phyloP scores from a whole-genome alignment of 305 asterid genomes.

The Coffea humblotiana region DNA sequence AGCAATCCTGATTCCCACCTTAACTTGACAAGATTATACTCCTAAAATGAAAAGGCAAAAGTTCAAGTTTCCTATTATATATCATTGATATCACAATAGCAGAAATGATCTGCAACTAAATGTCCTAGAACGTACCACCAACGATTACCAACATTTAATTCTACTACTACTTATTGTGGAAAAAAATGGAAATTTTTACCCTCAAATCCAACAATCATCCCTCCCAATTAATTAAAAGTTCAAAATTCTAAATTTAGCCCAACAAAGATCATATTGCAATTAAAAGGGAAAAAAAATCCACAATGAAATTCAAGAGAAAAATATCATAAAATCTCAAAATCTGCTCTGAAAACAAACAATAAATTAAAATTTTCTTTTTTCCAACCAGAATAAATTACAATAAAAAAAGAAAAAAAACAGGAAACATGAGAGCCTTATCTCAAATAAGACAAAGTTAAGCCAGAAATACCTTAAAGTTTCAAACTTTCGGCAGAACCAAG shows the following conservation, averaged over 20 bases:
- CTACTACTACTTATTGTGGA: neutral
- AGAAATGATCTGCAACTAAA: neutral
- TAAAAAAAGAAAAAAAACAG: neutral
- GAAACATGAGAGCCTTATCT: conserved; percentile 17
- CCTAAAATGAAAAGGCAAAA: neutral
- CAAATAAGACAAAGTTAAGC: conserved; percentile 13
- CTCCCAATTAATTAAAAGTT: neutral
- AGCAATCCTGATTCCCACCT: conserved; percentile 6
- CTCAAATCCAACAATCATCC: neutral
- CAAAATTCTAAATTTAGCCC: neutral
- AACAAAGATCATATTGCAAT: neutral
- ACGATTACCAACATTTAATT: neutral
- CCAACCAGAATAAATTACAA: neutral
- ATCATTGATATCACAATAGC: neutral
- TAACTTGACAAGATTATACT: conserved; percentile 6
- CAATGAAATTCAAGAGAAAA: neutral
- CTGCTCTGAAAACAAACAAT: neutral
- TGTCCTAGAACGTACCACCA: neutral
- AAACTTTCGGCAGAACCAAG: conserved; percentile 19
- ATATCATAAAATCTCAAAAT: neutral
- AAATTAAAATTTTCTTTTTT: neutral
- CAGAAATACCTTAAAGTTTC: conserved; percentile 20
- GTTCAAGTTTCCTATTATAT: conserved; percentile 1
- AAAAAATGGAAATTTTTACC: neutral
- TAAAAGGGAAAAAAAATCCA: neutral